A percentile compares a stretch with the other conserved stretches of the same genome.
Evolutionary conservation across 768 basidiomycete genomes (phyloP).

Genomic region (Dioszegia crocea): DNA sequence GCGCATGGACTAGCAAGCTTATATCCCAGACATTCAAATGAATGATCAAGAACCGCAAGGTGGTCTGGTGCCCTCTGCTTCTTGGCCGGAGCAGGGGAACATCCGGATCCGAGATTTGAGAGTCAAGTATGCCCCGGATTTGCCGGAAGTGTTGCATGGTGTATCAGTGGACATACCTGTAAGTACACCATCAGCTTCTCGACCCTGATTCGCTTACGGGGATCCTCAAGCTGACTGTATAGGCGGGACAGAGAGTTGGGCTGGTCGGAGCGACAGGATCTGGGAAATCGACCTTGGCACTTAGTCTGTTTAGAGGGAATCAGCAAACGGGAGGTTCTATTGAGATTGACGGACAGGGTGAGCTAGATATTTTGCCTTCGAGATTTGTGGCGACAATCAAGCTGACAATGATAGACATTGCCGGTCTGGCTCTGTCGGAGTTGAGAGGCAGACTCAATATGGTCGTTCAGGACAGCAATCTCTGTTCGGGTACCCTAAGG

Average conservation of each 20-base stretch:
- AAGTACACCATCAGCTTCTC: neutral
- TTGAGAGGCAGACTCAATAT: conserved; percentile 43
- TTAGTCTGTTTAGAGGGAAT: conserved; percentile 42
- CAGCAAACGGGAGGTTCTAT: conserved; percentile 32
- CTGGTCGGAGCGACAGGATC: conserved; percentile 45
- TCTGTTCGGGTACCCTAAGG: conserved; percentile 46
- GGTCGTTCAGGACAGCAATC: conserved; percentile 46
- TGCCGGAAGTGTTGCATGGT: conserved; percentile 45
- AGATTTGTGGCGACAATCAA: neutral
- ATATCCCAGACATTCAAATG: conserved; percentile 30
- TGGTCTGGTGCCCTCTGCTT: conserved; percentile 18
- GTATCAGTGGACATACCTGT: conserved; percentile 39
- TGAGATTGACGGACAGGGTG: conserved; percentile 43
- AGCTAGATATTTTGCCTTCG: neutral
- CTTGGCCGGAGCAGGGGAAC: conserved; percentile 40
- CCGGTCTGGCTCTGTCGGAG: conserved; percentile 24
- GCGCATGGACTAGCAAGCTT: neutral
- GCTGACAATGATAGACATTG: conserved; percentile 27
- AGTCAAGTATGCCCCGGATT: conserved; percentile 38
- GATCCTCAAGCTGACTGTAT: conserved; percentile 5
- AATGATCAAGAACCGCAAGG: conserved; percentile 18
- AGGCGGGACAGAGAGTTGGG: conserved; percentile 43
- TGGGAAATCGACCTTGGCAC: conserved; percentile 45
- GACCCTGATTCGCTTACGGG: too few species aligned
- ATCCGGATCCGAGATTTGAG: conserved; percentile 33